Evolutionary conservation across 768 basidiomycete genomes (phyloP).

Genomic region (Lactifluus echinatus): DNA sequence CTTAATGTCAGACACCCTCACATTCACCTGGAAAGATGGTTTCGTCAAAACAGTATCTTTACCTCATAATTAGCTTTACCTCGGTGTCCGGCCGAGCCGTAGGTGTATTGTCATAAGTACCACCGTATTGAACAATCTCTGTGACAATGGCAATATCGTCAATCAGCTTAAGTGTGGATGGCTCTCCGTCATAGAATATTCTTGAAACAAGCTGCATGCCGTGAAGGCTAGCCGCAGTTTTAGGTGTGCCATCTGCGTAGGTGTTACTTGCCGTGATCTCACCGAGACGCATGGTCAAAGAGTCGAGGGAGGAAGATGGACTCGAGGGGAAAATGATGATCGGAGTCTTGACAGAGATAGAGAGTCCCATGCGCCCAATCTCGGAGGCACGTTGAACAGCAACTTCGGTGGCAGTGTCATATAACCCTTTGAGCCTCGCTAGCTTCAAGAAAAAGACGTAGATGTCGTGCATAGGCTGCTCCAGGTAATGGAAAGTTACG

Average conservation of each 20-base stretch:
- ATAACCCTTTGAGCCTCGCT: constrained; percentile 84
- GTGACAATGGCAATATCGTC: constrained; percentile 78
- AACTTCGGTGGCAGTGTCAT: constrained; percentile 88
- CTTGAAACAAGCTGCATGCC: constrained; percentile 81
- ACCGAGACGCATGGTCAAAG: constrained; percentile 75
- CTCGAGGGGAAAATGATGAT: constrained; percentile 83
- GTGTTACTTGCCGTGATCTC: constrained; percentile 79
- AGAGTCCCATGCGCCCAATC: constrained; percentile 89
- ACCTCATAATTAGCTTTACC: constrained; percentile 35
- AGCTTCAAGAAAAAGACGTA: constrained; percentile 78
- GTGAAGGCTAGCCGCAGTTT: constrained; percentile 62
- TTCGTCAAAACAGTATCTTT: neutral
- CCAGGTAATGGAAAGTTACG: constrained; percentile 80
- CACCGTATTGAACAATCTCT: constrained; percentile 54
- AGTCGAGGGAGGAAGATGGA: constrained; percentile 50
- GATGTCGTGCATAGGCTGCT: constrained; percentile 83
- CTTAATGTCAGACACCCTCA: constrained; percentile 77
- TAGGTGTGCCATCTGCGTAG: constrained; percentile 49
- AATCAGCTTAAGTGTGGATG: constrained; percentile 71
- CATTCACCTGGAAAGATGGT: constrained; percentile 40
- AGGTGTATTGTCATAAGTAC: constrained; percentile 44
- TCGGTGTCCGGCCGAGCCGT: constrained; percentile 60
- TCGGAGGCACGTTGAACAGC: constrained; percentile 91
- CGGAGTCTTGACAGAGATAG: constrained; percentile 84
- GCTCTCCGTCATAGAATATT: constrained; percentile 38